A percentile compares a stretch with the other conserved stretches of the same genome.
Evolutionary conservation across 2,329 filamentous ascomycete genomes (phyloP).

Genomic region (Curvularia spicifera): DNA sequence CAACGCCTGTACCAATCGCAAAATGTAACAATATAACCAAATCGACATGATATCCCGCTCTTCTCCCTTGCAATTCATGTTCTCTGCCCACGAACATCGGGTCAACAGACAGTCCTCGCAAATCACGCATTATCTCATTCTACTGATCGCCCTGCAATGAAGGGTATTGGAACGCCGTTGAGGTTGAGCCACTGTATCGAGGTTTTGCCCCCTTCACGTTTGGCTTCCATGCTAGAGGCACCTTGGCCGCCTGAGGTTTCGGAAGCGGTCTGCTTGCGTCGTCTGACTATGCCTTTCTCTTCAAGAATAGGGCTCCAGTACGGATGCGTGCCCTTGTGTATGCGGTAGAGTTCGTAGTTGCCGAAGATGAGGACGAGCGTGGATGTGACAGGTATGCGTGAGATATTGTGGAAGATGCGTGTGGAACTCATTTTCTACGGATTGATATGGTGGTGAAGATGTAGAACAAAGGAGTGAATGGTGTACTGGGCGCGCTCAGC

Average conservation of each 20-base stretch:
- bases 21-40: constrained; percentile 8
- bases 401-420: constrained; percentile 21
- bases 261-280: constrained; percentile 15
- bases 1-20: constrained; percentile 10
- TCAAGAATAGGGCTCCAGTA: constrained; percentile 32
- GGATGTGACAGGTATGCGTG: constrained; percentile 21
- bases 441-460: background rate
- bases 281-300: constrained; percentile 24
- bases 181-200: constrained; percentile 35
- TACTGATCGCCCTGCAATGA: constrained; percentile 5
- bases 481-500: constrained; percentile 4
- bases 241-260: constrained; percentile 11
- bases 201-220: constrained; percentile 11
- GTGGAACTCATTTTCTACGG: constrained; percentile 21
- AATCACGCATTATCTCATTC: background rate
- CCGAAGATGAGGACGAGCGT: constrained; percentile 26
- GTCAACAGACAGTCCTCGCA: background rate
- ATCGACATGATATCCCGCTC: background rate
- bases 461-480: constrained; percentile 5
- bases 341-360: constrained; percentile 37
- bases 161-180: constrained; percentile 41
- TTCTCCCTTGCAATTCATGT: background rate
- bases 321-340: constrained; percentile 40
- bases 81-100: background rate
- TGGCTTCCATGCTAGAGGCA: constrained; percentile 7